Conservation (phyloP, 306 rosid species). For the Lathyrus oleraceus region DNA sequence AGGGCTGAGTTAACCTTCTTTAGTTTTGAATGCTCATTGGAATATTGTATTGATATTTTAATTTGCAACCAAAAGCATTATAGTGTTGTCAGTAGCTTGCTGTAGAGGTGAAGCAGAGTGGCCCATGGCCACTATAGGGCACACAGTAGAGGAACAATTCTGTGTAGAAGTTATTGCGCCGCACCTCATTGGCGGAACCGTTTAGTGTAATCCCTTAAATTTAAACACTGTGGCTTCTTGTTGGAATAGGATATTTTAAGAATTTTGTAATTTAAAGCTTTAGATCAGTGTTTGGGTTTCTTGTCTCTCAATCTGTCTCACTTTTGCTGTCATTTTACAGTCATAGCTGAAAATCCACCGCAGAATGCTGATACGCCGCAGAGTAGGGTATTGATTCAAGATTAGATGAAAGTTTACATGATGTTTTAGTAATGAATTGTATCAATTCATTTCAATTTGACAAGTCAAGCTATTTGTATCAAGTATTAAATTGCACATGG, state of each 20-base stretch:
- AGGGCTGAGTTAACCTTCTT: constrained; percentile 57
- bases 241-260: background rate
- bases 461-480: background rate
- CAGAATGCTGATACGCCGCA: background rate
- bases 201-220: background rate
- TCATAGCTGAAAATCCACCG: background rate
- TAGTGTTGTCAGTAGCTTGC: background rate
- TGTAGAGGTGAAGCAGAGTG: background rate
- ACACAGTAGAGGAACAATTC: background rate
- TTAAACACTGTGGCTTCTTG: background rate
- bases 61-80: constrained; percentile 40
- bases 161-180: background rate
- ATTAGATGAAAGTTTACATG: constrained; percentile 16
- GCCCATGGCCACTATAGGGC: background rate
- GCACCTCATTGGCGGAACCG: background rate
- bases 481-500: background rate
- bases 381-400: background rate
- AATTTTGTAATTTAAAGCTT: background rate
- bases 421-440: background rate
- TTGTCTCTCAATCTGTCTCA: background rate
- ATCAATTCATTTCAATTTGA: background rate
- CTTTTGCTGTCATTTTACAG: background rate
- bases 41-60: constrained; percentile 1
- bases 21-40: constrained; percentile 61
- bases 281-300: background rate